A percentile compares a stretch with the other conserved stretches of the same genome.
Evolutionary conservation across 495 filamentous ascomycete species (phyloP).

Genomic region (Hypoxylon cercidicola): DNA sequence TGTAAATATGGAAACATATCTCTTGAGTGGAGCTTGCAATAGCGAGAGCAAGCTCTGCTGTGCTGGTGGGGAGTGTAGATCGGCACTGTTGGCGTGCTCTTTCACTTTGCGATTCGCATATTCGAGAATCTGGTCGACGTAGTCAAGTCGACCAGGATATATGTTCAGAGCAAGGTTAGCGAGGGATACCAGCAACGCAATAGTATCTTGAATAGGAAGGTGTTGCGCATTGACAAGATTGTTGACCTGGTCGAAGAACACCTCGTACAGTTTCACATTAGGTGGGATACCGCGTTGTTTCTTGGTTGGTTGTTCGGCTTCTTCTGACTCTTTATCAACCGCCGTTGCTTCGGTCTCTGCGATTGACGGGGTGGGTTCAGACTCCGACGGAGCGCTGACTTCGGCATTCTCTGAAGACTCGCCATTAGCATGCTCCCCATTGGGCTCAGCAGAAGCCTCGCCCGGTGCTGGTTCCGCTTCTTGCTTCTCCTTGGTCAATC

Average conservation of each 20-base stretch:
- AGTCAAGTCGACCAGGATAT: conserved; percentile 91
- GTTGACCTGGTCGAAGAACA: conserved; percentile 96
- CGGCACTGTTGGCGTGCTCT: conserved; percentile 91
- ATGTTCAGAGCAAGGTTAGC: conserved; percentile 94
- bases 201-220: conserved; percentile 92
- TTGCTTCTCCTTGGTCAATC: conserved; percentile 70
- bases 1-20: conserved; percentile 93
- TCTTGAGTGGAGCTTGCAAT: conserved; percentile 85
- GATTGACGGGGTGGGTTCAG: conserved; percentile 50
- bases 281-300: conserved; percentile 78
- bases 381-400: conserved; percentile 47
- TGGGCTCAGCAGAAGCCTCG: conserved; percentile 38
- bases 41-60: conserved; percentile 91
- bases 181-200: conserved; percentile 89
- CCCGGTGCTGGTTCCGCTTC: conserved; percentile 34
- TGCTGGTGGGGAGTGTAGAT: conserved; percentile 86
- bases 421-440: conserved; percentile 45
- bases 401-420: conserved; percentile 47
- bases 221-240: conserved; percentile 90
- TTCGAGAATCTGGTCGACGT: conserved; percentile 91
- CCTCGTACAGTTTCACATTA: conserved; percentile 91
- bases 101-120: conserved; percentile 90
- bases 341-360: conserved; percentile 56
- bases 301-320: conserved; percentile 52
- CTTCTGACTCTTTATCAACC: conserved; percentile 48